These are phyloP conservation scores for Pichia rugopelliculosa DNA, from an alignment of 805 yeast species.

Conservation along the genomic window DNA sequence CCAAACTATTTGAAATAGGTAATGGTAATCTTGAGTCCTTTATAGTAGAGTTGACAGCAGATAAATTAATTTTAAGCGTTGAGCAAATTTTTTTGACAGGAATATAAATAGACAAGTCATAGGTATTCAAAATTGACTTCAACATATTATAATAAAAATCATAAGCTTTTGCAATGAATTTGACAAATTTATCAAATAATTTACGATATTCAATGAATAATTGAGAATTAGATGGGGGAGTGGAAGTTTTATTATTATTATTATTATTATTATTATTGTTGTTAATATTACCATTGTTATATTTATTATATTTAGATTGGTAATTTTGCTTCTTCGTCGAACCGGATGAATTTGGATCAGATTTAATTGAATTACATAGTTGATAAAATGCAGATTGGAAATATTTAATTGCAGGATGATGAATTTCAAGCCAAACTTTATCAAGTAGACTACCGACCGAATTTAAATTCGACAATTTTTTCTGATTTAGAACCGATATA, in stretches of 20 bases:
- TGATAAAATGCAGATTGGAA: constrained; percentile 35
- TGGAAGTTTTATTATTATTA: neutral
- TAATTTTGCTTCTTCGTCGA: neutral
- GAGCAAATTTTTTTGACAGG: constrained; percentile 27
- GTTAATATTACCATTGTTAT: constrained; percentile 3
- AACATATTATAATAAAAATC: constrained; percentile 42
- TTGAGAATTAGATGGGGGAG: constrained; percentile 5
- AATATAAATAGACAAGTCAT: constrained; percentile 31
- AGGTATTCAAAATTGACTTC: constrained; percentile 32
- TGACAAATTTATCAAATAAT: constrained; percentile 43
- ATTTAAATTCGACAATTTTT: neutral
- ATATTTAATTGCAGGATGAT: constrained; percentile 56
- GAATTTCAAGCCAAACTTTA: constrained; percentile 51
- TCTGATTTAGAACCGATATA: constrained; percentile 1
- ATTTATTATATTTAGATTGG: constrained; percentile 10
- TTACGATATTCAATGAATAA: constrained; percentile 48
- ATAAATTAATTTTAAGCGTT: constrained; percentile 19
- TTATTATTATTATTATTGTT: neutral
- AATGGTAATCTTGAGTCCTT: constrained; percentile 8
- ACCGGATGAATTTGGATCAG: neutral
- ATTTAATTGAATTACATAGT: constrained; percentile 14
- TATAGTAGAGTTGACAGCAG: neutral
- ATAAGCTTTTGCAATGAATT: constrained; percentile 39
- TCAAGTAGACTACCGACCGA: constrained; percentile 35
- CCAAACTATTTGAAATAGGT: constrained; percentile 3